phyloP scores from a whole-genome alignment of 1,139 yeast genomes.

The Pneumocystis oryctolagi region DNA sequence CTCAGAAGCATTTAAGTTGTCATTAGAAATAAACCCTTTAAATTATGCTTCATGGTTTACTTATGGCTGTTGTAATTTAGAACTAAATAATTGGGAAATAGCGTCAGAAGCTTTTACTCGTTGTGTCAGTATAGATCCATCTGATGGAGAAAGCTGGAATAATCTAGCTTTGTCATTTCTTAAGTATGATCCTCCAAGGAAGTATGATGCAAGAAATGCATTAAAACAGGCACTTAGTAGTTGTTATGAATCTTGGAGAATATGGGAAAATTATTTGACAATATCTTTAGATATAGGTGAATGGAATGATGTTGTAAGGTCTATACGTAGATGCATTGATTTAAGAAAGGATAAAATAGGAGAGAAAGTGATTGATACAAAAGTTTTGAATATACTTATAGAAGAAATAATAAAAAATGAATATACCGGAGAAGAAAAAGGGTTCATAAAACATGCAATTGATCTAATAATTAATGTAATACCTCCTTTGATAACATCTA shows the following conservation, averaged over 20 bases:
- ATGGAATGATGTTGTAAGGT: conserved; percentile 77
- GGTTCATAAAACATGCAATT: conserved; percentile 21
- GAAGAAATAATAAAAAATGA: conserved; percentile 45
- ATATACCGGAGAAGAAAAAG: conserved; percentile 27
- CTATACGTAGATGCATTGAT: conserved; percentile 48
- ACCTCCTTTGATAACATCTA: conserved; percentile 55
- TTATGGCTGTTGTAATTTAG: conserved; percentile 83
- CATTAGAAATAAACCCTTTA: conserved; percentile 61
- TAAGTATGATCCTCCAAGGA: conserved; percentile 29
- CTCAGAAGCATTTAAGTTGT: conserved; percentile 56
- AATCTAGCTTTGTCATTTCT: conserved; percentile 73
- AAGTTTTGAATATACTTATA: conserved; percentile 59
- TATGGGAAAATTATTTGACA: conserved; percentile 73
- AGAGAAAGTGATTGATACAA: conserved; percentile 58
- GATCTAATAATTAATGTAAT: conserved; percentile 30
- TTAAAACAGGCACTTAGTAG: conserved; percentile 15
- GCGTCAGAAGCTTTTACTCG: conserved; percentile 91
- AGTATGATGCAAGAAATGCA: conserved; percentile 16
- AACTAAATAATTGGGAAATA: conserved; percentile 50
- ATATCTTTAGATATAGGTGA: conserved; percentile 69
- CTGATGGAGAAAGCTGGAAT: conserved; percentile 83
- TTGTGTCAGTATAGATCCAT: conserved; percentile 75
- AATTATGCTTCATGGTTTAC: conserved; percentile 77
- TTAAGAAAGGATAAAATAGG: conserved; percentile 39
- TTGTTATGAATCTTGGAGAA: conserved; percentile 59